phyloP scores from a whole-genome alignment of 805 yeast species.

The Zygoascus bituminiphila region DNA sequence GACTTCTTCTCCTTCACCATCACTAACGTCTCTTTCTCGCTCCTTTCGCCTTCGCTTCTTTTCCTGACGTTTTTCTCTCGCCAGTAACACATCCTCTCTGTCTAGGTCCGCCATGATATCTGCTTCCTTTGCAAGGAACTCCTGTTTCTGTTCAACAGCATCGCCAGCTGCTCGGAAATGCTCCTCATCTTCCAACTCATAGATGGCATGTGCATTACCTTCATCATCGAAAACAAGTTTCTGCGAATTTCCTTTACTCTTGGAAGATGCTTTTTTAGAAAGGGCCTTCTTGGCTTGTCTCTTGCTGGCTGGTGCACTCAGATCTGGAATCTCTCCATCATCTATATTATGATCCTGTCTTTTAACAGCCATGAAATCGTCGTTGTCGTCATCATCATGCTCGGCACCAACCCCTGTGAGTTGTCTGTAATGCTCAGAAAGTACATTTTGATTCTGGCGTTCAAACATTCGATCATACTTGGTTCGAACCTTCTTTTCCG shows the following conservation, averaged over 20 bases:
- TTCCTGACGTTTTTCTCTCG: conserved; percentile 70
- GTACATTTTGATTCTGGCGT: conserved; percentile 83
- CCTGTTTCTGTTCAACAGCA: conserved; percentile 57
- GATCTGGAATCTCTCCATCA: conserved; percentile 39
- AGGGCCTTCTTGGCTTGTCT: conserved; percentile 79
- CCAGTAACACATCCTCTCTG: conserved; percentile 65
- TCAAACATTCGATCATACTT: conserved; percentile 95
- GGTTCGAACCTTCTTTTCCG: conserved; percentile 51
- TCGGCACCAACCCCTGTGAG: conserved; percentile 43
- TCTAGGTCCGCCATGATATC: conserved; percentile 66
- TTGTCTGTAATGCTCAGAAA: conserved; percentile 79
- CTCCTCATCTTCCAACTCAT: conserved; percentile 84
- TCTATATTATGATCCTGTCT: conserved; percentile 64
- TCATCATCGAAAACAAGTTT: conserved; percentile 89
- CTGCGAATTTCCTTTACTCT: conserved; percentile 58
- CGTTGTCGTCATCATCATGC: conserved; percentile 54
- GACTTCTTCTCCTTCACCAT: conserved; percentile 28
- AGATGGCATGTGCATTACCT: conserved; percentile 83
- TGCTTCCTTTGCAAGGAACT: conserved; percentile 59
- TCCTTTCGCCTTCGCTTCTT: conserved; percentile 87
- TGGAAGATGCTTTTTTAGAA: conserved; percentile 67
- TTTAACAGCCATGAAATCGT: conserved; percentile 74
- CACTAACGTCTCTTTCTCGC: conserved; percentile 43
- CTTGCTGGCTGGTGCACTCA: conserved; percentile 63
- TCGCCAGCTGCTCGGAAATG: conserved; percentile 68